phyloP scores from a whole-genome alignment of 1,284 basidiomycete genomes.

The Vanrija sp. region DNA sequence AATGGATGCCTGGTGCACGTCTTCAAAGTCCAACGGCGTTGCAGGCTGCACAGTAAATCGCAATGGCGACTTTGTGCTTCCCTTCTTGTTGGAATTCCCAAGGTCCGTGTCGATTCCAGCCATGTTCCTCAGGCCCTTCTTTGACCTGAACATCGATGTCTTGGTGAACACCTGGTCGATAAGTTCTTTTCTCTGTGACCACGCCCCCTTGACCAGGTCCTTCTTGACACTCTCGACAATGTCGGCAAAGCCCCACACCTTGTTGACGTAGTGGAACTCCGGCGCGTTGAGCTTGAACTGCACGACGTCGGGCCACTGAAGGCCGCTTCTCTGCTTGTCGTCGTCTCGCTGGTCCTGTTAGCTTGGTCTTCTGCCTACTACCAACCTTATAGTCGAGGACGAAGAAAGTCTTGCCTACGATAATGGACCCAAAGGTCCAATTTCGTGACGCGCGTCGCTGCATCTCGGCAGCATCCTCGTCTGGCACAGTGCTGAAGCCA shows the following conservation, averaged over 20 bases:
- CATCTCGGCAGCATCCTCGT: conserved; percentile 48
- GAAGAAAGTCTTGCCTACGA: conserved; percentile 59
- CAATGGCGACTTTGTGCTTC: conserved; percentile 7
- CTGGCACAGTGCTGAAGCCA: conserved; percentile 36
- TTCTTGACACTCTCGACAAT: conserved; percentile 74
- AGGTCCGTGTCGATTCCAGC: conserved; percentile 15
- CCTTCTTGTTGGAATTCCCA: neutral
- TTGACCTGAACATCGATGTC: conserved; percentile 37
- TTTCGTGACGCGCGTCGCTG: conserved; percentile 50
- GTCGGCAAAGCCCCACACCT: conserved; percentile 83
- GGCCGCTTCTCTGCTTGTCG: conserved; percentile 50
- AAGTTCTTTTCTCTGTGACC: conserved; percentile 48
- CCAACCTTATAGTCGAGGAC: conserved; percentile 53
- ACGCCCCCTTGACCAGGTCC: conserved; percentile 45
- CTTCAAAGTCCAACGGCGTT: conserved; percentile 11
- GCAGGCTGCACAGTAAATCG: conserved; percentile 11
- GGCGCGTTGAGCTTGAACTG: conserved; percentile 56
- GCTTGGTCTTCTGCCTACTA: neutral
- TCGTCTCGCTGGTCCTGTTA: conserved; percentile 42
- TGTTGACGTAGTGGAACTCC: conserved; percentile 71
- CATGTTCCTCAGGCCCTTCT: conserved; percentile 32
- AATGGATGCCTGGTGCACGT: neutral
- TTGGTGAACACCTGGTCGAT: conserved; percentile 46
- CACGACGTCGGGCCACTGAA: conserved; percentile 40
- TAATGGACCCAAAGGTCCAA: conserved; percentile 73